Base-by-base conservation (phyloP, 148 eudicot genomes). In the Persicaria tinctoria region DNA sequence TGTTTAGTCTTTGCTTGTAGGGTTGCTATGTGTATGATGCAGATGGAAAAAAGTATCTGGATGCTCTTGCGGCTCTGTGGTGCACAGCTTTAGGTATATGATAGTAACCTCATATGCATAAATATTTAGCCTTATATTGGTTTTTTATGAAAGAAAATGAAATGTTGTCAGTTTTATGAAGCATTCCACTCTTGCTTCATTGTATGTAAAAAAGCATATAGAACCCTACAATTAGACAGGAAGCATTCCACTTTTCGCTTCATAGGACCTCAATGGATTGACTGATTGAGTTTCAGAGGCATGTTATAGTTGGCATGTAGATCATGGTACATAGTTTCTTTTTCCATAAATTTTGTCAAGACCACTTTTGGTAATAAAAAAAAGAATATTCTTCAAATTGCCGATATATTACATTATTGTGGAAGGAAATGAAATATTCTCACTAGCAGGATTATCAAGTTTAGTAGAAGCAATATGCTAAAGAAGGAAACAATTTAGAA, bases 21-120 rank as follows among this genome's bases (percentile, higher is more conserved):
- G 98, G 98, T 57, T 84, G 82, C 73, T 90, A 95, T 83, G 90
- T 95, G 23, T 95, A 87, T 76, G 97, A 95, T 76, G 32, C 41
- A 47, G 76, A 89, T 50, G 98, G 98, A 44, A 95, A 80, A 48
- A 95, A 88, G 87, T 95, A 92, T 82, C 93, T 95, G 71, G 98
- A 95, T 84, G 56, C 98, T 71, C 98, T 95, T 78, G 98, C 98
- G 74, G 98, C 96, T 75, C 83, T 95, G 64, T 95, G 98, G 98
- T 87, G 89, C 88, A 95, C 93, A 53, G 85, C 96, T 64, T 84
- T 95, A 86, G 98, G 98, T 95, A 88, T 44, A 12, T 66, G 8
- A 66, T 13, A 66, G 41, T 14, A 32, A 59, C 3, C 18, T 13
- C n/a, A 1, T 66, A 66, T 66, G 70, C 17, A 14, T 66, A 66